Conservation (phyloP, 495 filamentous ascomycete species). For the Neohortaea acidophila region DNA sequence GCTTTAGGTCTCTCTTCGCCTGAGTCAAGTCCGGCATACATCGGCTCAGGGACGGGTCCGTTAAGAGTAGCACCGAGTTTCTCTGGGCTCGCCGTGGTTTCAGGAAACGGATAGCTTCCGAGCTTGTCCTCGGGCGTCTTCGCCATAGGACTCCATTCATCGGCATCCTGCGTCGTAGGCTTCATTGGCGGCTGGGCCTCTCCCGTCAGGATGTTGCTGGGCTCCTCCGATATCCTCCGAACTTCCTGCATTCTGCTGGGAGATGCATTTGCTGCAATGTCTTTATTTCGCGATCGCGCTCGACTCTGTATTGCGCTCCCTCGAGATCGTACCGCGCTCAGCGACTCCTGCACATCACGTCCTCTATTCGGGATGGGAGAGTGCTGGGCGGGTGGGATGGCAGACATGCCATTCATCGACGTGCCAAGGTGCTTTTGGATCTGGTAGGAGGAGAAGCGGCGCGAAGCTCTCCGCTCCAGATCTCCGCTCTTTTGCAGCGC, state of each 20-base stretch:
- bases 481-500: slow-evolving; percentile 83
- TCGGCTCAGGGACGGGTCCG: slow-evolving; percentile 14
- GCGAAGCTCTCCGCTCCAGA: slow-evolving; percentile 80
- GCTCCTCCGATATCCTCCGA: slow-evolving; percentile 52
- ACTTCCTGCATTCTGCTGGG: slow-evolving; percentile 40
- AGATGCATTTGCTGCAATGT: slow-evolving; percentile 21
- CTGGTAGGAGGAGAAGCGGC: slow-evolving; percentile 88
- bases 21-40: too few relatives aligned
- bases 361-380: slow-evolving; percentile 80
- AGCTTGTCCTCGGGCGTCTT: slow-evolving; percentile 49
- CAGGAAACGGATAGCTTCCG: slow-evolving; percentile 23
- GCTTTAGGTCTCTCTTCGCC: too few relatives aligned
- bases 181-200: slow-evolving; percentile 27
- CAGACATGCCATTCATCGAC: slow-evolving; percentile 64
- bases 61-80: slow-evolving; percentile 15
- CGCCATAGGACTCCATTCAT: slow-evolving; percentile 30
- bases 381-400: slow-evolving; percentile 66
- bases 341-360: slow-evolving; percentile 73
- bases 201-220: slow-evolving; percentile 22
- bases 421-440: slow-evolving; percentile 83
- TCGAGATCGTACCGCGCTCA: slow-evolving; percentile 77
- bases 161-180: slow-evolving; percentile 12
- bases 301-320: slow-evolving; percentile 54
- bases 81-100: slow-evolving; percentile 16
- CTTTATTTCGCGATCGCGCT: slow-evolving; percentile 19